Base-by-base conservation (phyloP, 331 rosid genomes). In the Acacia concinna region DNA sequence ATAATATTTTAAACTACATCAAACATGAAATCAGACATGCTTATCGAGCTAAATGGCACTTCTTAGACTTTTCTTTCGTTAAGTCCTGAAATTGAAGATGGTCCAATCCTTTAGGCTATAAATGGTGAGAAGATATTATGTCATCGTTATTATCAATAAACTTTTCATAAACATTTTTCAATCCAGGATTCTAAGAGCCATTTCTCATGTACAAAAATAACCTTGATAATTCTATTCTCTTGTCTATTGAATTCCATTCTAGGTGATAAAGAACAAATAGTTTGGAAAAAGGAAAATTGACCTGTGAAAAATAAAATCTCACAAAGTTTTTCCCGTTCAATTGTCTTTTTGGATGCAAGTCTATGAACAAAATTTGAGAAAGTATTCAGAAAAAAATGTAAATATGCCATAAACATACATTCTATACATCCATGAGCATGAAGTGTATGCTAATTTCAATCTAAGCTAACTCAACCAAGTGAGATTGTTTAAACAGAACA, bases 381-480 rank as follows among this genome's bases (percentile, higher is more conserved):
- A 40, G 13, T 66, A 12, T 43, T 51, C 44, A 76, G 32, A 71
- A 51, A 5, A 62, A 78, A 76, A 71, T 68, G 52, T 38, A 65
- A 54, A 52, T 35, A 73, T 27, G 52, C 70, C 72, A 44, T 78
- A 73, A 27, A n/a, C 72, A 66, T 41, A 65, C 40, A 51, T 65
- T 41, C 18, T 12, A 34, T 67, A 76, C 21, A 13, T 41, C 68
- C 52, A 38, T 21, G 62, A 41, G 57, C 60, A 79, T 4, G n/a
- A 74, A 37, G 65, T 21, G 34, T 54, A 35, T 73, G 60, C 44
- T 35, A 71, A 14, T 71, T 73, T 35, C 35, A 72, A 17, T 32
- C 25, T 15, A 30, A 64, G 79, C 21, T 44, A 20, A 28, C 40
- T 12, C 62, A 57, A 84, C 49, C n/a, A 21, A 69, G 74, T 25